Evolutionary conservation across 192 early-diverging fungal species (phyloP).

Genomic region (Coemansia sp.): DNA sequence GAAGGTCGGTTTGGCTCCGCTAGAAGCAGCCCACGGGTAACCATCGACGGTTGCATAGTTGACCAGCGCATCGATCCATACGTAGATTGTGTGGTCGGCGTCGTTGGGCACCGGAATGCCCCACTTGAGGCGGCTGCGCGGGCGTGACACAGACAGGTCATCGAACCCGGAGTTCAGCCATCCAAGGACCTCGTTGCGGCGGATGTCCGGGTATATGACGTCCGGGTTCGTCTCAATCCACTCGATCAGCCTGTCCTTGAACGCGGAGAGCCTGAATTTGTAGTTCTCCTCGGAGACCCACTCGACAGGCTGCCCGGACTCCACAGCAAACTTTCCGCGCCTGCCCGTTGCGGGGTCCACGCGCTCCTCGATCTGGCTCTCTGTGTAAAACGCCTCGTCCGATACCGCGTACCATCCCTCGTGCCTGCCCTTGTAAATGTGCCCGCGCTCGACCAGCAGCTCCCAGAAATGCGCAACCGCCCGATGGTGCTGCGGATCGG

Average conservation of each 20-base stretch:
- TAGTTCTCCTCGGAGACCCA: slow-evolving; percentile 94
- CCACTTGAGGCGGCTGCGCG: slow-evolving; percentile 78
- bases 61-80: slow-evolving; percentile 95
- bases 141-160: slow-evolving; percentile 88
- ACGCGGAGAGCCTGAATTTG: slow-evolving; percentile 79
- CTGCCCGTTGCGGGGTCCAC: slow-evolving; percentile 27
- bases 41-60: slow-evolving; percentile 90
- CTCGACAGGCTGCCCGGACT: slow-evolving; percentile 83
- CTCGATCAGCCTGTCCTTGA: slow-evolving; percentile 60
- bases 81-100: slow-evolving; percentile 87
- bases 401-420: slow-evolving; percentile 96
- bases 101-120: slow-evolving; percentile 92
- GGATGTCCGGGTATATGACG: slow-evolving; percentile 67
- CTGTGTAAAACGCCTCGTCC: slow-evolving; percentile 90
- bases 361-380: slow-evolving; percentile 70
- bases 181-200: slow-evolving; percentile 65
- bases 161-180: slow-evolving; percentile 63
- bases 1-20: slow-evolving; percentile 3
- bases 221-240: slow-evolving; percentile 75
- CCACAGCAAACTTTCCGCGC: slow-evolving; percentile 59
- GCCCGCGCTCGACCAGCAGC: slow-evolving; percentile 64
- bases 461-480: slow-evolving; percentile 81
- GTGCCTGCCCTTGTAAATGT: slow-evolving; percentile 90
- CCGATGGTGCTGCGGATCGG: slow-evolving; percentile 69
- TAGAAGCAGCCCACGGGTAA: slow-evolving; percentile 67